Base-by-base conservation (phyloP, 768 basidiomycete genomes). In the Psilocybe azurescens region DNA sequence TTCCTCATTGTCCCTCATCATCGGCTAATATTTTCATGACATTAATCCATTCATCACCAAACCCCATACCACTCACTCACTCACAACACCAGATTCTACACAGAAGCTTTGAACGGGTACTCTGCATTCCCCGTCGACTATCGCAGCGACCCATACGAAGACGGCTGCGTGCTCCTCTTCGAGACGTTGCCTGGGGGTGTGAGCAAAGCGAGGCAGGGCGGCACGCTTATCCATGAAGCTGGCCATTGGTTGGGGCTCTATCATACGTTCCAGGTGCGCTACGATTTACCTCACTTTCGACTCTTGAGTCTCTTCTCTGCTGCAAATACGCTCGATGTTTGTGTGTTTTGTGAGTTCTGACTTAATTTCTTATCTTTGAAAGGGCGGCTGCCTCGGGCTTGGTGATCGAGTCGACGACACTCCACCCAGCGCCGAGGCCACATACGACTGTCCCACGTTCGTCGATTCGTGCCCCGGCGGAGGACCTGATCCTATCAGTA, bases 161-260 rank as follows among this genome's bases (percentile, higher is more conserved):
- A 82, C 60, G 79, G 79, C 11, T 71, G 78, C 57, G 74, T 70
- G 24, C 59, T 76, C 47, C 68, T 59, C 5, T 73, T 58, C 59
- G 63, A 62, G 9, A 62, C 67, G 5, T 52, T 74, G 5, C 73
- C 73, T 0, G 69, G 76, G n/a, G 81, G 80, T 32, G 64, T 65
- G 48, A 69, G 70, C 11, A 28, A 20, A 56, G 10, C 60, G 57
- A 61, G 79, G 69, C 70, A 73, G 78, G 73, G 72, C 11, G 56
- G 57, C 29, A 74, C 72, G 11, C 53, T 74, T n/a, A 72, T 69
- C 5, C 77, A 78, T 62, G 77, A 78, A 59, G 66, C 68, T 10
- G 77, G 77, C 0, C 76, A 77, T 62, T 77, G 75, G 77, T 48
- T 74, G 20, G 75, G 77, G 24, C 65, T 78, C 8, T 76, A 70